phyloP scores from a whole-genome alignment of 139 green algal species.

The Volvox reticuliferus region DNA sequence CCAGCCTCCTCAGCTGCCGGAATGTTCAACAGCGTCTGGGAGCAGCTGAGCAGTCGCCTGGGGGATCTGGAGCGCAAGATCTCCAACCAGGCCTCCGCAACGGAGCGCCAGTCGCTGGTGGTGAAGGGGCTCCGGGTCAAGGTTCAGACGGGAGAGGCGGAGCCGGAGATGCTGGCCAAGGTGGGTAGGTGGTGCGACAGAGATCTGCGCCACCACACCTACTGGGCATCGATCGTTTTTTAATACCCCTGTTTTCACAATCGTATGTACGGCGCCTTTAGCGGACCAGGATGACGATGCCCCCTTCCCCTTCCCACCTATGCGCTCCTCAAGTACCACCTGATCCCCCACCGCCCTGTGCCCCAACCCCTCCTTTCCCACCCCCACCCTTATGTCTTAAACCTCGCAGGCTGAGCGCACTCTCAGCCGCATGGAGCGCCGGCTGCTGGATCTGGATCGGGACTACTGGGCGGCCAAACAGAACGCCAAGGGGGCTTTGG shows the following conservation, averaged over 20 bases:
- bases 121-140: constrained; percentile 37
- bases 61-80: constrained; percentile 45
- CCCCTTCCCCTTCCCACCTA: too few species aligned
- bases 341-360: background rate
- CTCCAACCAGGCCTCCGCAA: constrained; percentile 48
- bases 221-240: too few species aligned
- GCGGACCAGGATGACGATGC: too few species aligned
- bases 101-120: constrained; percentile 46
- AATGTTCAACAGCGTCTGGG: constrained; percentile 37
- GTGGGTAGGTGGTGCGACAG: background rate
- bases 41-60: constrained; percentile 35
- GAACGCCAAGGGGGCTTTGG: constrained; percentile 14
- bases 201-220: too few species aligned
- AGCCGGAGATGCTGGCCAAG: constrained; percentile 22
- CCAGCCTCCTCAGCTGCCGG: background rate
- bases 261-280: too few species aligned
- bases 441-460: constrained; percentile 41
- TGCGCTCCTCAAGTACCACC: background rate
- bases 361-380: background rate
- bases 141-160: constrained; percentile 37
- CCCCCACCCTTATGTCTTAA: background rate
- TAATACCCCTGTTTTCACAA: too few species aligned
- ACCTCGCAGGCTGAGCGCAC: constrained; percentile 8
- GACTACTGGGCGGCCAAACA: constrained; percentile 19
- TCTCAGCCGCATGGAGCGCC: constrained; percentile 47